These are phyloP conservation scores for Phycomyces nitens DNA, from an alignment of 192 early-diverging fungal genomes.

Conservation along the genomic window DNA sequence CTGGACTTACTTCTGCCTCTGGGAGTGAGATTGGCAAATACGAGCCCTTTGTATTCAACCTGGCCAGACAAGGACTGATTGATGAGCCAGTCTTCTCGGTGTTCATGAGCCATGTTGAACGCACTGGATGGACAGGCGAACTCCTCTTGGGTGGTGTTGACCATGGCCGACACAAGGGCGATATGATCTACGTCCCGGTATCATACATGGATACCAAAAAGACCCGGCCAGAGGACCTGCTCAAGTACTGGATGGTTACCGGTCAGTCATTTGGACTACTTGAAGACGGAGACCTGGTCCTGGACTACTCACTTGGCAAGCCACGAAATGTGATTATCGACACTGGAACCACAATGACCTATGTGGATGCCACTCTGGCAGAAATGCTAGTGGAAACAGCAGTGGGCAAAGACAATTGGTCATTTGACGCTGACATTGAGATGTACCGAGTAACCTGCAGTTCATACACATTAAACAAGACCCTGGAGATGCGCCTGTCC, in stretches of 20 bases:
- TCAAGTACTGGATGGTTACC: constrained; percentile 26
- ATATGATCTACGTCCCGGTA: constrained; percentile 38
- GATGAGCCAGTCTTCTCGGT: constrained; percentile 18
- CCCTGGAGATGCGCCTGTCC: not conserved
- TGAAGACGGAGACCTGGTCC: not conserved
- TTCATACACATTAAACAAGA: not conserved
- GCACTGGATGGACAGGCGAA: constrained; percentile 29
- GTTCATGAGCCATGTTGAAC: constrained; percentile 1
- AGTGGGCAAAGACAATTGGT: not conserved
- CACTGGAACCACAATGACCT: constrained; percentile 26
- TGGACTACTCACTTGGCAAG: not conserved
- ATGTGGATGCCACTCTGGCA: constrained; percentile 14
- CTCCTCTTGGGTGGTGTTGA: constrained; percentile 44
- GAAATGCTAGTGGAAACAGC: constrained; percentile 6
- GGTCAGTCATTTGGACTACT: constrained; percentile 10
- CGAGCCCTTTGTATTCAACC: constrained; percentile 22
- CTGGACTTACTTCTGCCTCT: not conserved
- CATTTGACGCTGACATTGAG: not conserved
- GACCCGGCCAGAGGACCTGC: not conserved
- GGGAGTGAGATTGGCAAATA: not conserved
- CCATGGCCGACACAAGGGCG: constrained; percentile 34
- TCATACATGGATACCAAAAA: not conserved
- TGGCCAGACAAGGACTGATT: constrained; percentile 12
- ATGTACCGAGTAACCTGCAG: constrained; percentile 9
- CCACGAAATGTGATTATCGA: constrained; percentile 21